These are phyloP conservation scores for Zymoseptoria brevis DNA, from an alignment of 2,329 filamentous ascomycete species.

Conservation along the genomic window DNA sequence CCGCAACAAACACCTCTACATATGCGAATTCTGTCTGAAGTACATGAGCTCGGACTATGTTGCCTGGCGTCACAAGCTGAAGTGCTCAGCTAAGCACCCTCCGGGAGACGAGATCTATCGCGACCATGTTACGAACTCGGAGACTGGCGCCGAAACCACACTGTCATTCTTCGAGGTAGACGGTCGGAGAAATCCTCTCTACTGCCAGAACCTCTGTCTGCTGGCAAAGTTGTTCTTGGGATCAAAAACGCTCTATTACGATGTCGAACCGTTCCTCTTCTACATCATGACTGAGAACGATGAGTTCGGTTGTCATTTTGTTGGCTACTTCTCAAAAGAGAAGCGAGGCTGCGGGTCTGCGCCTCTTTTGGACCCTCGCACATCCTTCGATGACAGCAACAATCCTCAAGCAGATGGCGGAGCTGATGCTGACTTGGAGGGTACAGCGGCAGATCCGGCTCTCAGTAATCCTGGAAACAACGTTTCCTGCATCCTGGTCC, in stretches of 20 bases:
- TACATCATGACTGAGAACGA: constrained; percentile 96
- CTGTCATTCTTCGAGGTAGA: constrained; percentile 93
- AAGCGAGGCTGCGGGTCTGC: constrained; percentile 52
- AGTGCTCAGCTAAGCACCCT: constrained; percentile 92
- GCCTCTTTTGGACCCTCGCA: constrained; percentile 54
- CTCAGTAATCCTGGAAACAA: constrained; percentile 57
- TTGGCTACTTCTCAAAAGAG: constrained; percentile 99
- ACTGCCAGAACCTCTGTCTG: constrained; percentile 94
- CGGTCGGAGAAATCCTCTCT: constrained; percentile 93
- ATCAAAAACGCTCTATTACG: constrained; percentile 96
- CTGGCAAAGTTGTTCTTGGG: constrained; percentile 96
- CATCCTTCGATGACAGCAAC: constrained; percentile 19
- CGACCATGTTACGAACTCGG: constrained; percentile 59
- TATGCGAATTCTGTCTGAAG: constrained; percentile 97
- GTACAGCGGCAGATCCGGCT: constrained; percentile 23
- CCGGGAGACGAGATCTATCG: constrained; percentile 97
- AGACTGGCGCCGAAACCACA: constrained; percentile 27
- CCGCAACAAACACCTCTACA: constrained; percentile 91
- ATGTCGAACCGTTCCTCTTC: constrained; percentile 93
- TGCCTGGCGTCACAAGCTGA: constrained; percentile 89
- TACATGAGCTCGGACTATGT: constrained; percentile 99
- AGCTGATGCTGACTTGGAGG: constrained; percentile 14
- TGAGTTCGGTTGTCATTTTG: constrained; percentile 85
- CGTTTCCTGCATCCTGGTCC: constrained; percentile 90
- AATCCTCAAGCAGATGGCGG: constrained; percentile 13